A percentile compares a stretch with the other conserved stretches of the same genome.
phyloP scores from a whole-genome alignment of 371 early-diverging fungal species.

The Apophysomyces variabilis region DNA sequence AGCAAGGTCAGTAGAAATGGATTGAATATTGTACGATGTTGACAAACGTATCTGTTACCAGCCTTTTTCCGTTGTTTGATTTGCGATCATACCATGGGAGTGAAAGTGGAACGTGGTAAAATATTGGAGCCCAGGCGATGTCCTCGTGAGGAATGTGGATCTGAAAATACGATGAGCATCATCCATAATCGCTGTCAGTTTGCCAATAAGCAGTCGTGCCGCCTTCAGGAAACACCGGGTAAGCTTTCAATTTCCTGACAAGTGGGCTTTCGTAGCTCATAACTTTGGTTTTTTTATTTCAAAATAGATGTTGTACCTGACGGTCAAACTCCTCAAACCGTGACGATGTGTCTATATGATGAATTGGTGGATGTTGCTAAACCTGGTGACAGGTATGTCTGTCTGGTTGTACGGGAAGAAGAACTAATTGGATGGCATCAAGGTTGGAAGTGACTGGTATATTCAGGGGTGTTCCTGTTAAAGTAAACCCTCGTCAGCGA shows the following conservation, averaged over 20 bases:
- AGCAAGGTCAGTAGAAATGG: constrained; percentile 55
- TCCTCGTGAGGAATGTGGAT: constrained; percentile 77
- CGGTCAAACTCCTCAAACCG: constrained; percentile 99
- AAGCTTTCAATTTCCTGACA: constrained; percentile 6
- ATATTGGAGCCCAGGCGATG: constrained; percentile 96
- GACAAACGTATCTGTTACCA: constrained; percentile 13
- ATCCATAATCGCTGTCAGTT: constrained; percentile 95
- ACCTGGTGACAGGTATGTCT: constrained; percentile 91
- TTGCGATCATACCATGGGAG: constrained; percentile 84
- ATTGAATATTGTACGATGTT: background rate
- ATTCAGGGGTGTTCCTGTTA: constrained; percentile 96
- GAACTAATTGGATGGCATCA: constrained; percentile 1
- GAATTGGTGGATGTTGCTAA: constrained; percentile 95
- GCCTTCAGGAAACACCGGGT: constrained; percentile 99
- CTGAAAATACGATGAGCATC: constrained; percentile 84
- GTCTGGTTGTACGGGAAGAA: background rate
- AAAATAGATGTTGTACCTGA: constrained; percentile 92
- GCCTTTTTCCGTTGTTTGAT: constrained; percentile 92
- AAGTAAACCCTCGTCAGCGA: constrained; percentile 91
- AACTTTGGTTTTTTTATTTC: constrained; percentile 9
- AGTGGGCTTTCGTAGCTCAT: background rate
- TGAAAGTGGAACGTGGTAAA: constrained; percentile 90
- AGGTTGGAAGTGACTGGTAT: constrained; percentile 94
- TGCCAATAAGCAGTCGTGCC: constrained; percentile 95
- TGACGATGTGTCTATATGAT: constrained; percentile 91